Evolutionary conservation across 257 asterid species (phyloP).

Genomic region (Solanum virginianum): DNA sequence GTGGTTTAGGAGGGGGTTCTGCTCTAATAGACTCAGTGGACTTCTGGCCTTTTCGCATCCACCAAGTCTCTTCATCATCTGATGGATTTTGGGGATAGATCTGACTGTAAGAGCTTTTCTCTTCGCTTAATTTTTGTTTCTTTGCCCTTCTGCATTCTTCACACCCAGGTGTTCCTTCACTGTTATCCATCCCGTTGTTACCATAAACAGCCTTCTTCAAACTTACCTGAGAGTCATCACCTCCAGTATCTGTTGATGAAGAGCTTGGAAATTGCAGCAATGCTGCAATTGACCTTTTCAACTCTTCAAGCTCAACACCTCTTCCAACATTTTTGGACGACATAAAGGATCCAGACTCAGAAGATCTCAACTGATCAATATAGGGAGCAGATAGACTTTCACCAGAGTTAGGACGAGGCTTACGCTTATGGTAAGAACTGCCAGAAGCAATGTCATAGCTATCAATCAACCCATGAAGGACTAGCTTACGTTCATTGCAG

Average conservation of each 20-base stretch:
- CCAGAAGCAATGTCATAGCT: constrained; percentile 20
- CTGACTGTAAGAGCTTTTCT: constrained; percentile 37
- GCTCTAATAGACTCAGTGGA: constrained; percentile 48
- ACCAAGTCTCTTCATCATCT: constrained; percentile 87
- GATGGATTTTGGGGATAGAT: constrained; percentile 20
- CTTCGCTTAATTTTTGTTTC: constrained; percentile 75
- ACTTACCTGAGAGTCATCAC: constrained; percentile 45
- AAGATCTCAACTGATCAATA: constrained; percentile 39
- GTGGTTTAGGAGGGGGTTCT: constrained; percentile 87
- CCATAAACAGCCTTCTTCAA: constrained; percentile 31
- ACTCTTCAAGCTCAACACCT: constrained; percentile 51
- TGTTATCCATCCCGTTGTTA: constrained; percentile 29
- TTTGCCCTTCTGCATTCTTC: constrained; percentile 88
- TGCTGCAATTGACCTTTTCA: constrained; percentile 52
- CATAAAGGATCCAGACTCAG: constrained; percentile 24
- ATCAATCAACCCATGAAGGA: constrained; percentile 51
- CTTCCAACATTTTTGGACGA: constrained; percentile 15
- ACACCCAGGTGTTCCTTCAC: constrained; percentile 83
- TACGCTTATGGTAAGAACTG: constrained; percentile 33
- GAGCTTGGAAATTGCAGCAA: constrained; percentile 55
- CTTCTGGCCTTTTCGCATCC: constrained; percentile 74
- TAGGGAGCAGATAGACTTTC: constrained; percentile 39
- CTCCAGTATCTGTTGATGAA: constrained; percentile 26
- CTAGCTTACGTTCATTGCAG: constrained; percentile 71
- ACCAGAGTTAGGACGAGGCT: constrained; percentile 17